Percentiles rank a stretch among this genome's conserved stretches.
Conservation (phyloP, 208 protist genomes). For the Trypanosoma brucei region DNA sequence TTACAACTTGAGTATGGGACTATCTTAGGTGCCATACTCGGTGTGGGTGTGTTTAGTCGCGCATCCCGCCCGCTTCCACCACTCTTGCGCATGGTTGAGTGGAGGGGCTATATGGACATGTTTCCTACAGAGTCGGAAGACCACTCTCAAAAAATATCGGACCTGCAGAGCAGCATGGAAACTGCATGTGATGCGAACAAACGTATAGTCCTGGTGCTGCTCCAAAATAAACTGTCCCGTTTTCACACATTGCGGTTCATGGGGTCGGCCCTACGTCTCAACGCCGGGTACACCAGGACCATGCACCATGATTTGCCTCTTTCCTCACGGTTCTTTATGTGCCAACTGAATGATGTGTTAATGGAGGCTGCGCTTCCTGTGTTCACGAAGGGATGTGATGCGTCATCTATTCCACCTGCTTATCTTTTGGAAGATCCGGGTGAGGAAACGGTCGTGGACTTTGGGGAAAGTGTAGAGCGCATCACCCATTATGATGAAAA, state of each 20-base stretch:
- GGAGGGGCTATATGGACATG: constrained; percentile 31
- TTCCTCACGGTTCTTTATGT: constrained; percentile 77
- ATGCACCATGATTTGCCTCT: constrained; percentile 64
- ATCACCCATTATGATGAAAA: constrained; percentile 61
- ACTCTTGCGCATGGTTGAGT: constrained; percentile 14
- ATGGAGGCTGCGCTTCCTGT: constrained; percentile 67
- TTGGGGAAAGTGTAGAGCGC: constrained; percentile 63
- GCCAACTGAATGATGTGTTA: constrained; percentile 72
- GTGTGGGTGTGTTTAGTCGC: constrained; percentile 40
- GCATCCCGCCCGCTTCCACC: constrained; percentile 15
- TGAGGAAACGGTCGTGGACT: constrained; percentile 39
- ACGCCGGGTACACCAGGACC: constrained; percentile 77
- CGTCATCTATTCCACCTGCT: constrained; percentile 36
- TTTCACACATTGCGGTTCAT: constrained; percentile 67
- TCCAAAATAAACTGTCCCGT: constrained; percentile 51
- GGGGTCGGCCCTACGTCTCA: constrained; percentile 59
- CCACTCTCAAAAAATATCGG: constrained; percentile 42
- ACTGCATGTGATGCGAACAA: constrained; percentile 42
- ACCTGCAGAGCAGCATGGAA: constrained; percentile 45
- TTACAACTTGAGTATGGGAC: constrained; percentile 62
- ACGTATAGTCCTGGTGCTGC: constrained; percentile 48
- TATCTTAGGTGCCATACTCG: constrained; percentile 70
- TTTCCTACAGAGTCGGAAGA: constrained; percentile 45
- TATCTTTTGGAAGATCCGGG: constrained; percentile 55
- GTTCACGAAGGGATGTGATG: constrained; percentile 29